A percentile compares a stretch with the other conserved stretches of the same genome.
phyloP scores from a whole-genome alignment of 2,329 filamentous ascomycete genomes.

The Fusarium austroafricanum region DNA sequence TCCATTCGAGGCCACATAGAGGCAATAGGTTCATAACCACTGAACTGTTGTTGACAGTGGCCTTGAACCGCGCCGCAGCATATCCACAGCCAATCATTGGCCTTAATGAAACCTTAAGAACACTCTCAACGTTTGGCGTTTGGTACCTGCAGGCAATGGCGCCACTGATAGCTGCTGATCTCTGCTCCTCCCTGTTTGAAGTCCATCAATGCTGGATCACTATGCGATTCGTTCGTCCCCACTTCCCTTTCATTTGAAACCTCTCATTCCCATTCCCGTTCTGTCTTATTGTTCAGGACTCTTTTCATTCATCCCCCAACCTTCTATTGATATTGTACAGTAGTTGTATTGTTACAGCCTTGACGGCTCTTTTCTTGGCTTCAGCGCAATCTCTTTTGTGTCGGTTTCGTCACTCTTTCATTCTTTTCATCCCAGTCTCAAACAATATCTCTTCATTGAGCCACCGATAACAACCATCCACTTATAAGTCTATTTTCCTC shows the following conservation, averaged over 20 bases:
- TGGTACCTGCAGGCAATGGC: conserved; percentile 41
- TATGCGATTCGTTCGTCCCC: conserved; percentile 19
- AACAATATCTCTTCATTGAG: conserved; percentile 31
- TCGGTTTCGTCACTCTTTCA: conserved; percentile 39
- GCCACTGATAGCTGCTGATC: conserved; percentile 36
- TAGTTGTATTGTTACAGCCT: conserved; percentile 29
- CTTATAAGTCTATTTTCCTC: conserved; percentile 19
- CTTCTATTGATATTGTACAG: conserved; percentile 22
- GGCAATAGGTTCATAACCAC: conserved; percentile 17
- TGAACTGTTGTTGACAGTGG: conserved; percentile 9
- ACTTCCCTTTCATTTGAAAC: conserved; percentile 40
- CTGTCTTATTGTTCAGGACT: conserved; percentile 29
- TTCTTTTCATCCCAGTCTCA: conserved; percentile 32
- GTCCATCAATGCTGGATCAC: conserved; percentile 19
- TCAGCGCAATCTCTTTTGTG: conserved; percentile 4
- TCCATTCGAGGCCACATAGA: background rate
- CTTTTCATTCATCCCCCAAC: conserved; percentile 34
- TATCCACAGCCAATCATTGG: conserved; percentile 19
- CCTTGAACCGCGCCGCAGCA: background rate
- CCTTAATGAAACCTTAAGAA: conserved; percentile 12
- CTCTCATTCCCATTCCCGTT: conserved; percentile 19
- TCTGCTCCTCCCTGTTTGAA: conserved; percentile 32
- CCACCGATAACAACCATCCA: conserved; percentile 18
- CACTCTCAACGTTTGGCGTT: conserved; percentile 30
- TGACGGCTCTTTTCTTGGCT: conserved; percentile 16